Conservation (phyloP, 2,329 filamentous ascomycete species). For the Lachnellula suecica region DNA sequence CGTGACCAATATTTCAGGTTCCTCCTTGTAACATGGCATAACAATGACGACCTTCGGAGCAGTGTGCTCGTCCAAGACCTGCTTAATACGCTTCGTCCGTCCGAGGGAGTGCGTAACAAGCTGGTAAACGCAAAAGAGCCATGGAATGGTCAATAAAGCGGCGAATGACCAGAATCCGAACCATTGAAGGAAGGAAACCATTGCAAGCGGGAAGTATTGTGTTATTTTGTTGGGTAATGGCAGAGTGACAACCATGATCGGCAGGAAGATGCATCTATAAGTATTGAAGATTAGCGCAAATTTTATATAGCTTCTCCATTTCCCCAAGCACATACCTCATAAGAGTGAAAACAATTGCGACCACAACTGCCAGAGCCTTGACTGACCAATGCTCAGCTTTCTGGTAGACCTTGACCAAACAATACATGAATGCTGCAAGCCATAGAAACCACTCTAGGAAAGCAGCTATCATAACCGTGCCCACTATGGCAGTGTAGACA, state of each 20-base stretch:
- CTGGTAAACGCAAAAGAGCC: slow-evolving; percentile 91
- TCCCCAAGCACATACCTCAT: slow-evolving; percentile 58
- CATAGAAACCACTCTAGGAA: slow-evolving; percentile 92
- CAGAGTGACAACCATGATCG: slow-evolving; percentile 90
- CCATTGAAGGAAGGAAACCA: slow-evolving; percentile 80
- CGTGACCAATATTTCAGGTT: slow-evolving; percentile 77
- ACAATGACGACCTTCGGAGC: slow-evolving; percentile 94
- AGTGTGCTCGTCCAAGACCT: slow-evolving; percentile 77
- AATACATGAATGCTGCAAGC: slow-evolving; percentile 92
- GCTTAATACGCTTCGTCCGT: slow-evolving; percentile 77
- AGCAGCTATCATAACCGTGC: slow-evolving; percentile 78
- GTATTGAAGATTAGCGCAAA: slow-evolving; percentile 1
- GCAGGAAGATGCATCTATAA: slow-evolving; percentile 76
- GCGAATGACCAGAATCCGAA: slow-evolving; percentile 96
- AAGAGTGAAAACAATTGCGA: slow-evolving; percentile 71
- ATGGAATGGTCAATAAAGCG: slow-evolving; percentile 79
- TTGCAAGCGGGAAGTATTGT: slow-evolving; percentile 65
- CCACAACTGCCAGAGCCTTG: slow-evolving; percentile 71
- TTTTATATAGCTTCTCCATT: background rate
- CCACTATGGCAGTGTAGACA: slow-evolving; percentile 79
- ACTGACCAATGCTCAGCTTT: slow-evolving; percentile 91
- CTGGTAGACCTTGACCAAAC: slow-evolving; percentile 79
- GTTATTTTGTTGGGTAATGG: slow-evolving; percentile 75
- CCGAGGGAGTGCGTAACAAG: slow-evolving; percentile 86
- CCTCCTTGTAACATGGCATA: slow-evolving; percentile 96